Percentiles rank a stretch among this genome's conserved stretches.
These are phyloP conservation scores for Infundibulicybe gibba DNA, from an alignment of 768 basidiomycete genomes.

Conservation along the genomic window DNA sequence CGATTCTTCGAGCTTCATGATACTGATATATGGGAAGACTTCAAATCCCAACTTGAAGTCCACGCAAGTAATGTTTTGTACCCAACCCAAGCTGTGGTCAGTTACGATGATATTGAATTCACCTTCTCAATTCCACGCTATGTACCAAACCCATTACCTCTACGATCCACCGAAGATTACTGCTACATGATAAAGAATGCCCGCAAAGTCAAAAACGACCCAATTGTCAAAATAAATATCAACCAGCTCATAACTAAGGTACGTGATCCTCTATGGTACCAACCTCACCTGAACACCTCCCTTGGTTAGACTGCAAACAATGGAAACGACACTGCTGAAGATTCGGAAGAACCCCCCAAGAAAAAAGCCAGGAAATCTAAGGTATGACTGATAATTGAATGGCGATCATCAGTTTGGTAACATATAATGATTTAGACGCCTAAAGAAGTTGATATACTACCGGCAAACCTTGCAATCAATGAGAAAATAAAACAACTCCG, in stretches of 20 bases:
- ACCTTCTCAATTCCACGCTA: neutral
- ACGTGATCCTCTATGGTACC: no score
- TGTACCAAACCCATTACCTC: neutral
- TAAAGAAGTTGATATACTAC: conserved; percentile 9
- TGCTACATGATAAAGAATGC: neutral
- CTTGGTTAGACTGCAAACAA: neutral
- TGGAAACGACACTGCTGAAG: neutral
- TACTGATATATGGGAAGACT: no score
- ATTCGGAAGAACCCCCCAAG: neutral
- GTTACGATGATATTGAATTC: neutral
- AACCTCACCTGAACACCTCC: no score
- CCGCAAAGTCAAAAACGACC: neutral
- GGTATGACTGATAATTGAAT: no score
- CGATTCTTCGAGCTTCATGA: no score
- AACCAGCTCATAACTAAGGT: neutral
- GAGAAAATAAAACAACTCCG: conserved; percentile 9
- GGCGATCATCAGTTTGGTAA: no score
- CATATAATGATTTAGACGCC: no score
- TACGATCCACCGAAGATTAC: neutral
- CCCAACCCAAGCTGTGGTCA: neutral
- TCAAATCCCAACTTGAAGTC: no score
- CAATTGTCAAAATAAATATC: neutral
- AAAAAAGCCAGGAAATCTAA: neutral
- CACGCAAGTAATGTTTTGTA: neutral
- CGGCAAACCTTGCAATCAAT: conserved; percentile 7